A percentile compares a stretch with the other conserved stretches of the same genome.
Conservation (phyloP, 768 basidiomycete genomes). For the Mrakia hoshinonis region DNA sequence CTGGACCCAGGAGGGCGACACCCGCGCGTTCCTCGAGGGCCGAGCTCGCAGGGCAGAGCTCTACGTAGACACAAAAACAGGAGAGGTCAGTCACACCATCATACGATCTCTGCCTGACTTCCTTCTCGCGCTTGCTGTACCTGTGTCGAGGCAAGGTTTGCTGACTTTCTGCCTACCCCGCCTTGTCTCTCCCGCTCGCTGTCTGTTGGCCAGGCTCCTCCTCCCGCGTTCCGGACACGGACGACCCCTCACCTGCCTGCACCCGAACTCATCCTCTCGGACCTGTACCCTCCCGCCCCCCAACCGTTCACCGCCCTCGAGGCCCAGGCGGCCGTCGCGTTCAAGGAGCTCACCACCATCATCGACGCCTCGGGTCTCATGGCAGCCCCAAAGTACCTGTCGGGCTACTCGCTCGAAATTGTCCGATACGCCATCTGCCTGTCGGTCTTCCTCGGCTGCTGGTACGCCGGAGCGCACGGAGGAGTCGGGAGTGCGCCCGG, state of each 20-base stretch:
- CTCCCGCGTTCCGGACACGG: neutral
- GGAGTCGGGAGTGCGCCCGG: neutral
- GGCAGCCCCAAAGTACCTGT: slow-evolving; percentile 5
- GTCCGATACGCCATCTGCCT: neutral
- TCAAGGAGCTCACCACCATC: slow-evolving; percentile 12
- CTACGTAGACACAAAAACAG: neutral
- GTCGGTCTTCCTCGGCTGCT: neutral
- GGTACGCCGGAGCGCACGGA: slow-evolving; percentile 12
- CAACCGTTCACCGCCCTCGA: slow-evolving; percentile 14
- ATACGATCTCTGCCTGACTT: neutral
- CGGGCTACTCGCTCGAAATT: slow-evolving; percentile 15
- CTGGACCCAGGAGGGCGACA: slow-evolving; percentile 19
- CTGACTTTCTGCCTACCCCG: neutral
- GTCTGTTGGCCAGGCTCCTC: neutral
- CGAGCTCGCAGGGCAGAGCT: slow-evolving; percentile 2
- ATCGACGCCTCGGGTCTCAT: slow-evolving; percentile 9
- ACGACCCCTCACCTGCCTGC: slow-evolving; percentile 15
- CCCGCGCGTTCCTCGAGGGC: slow-evolving; percentile 18
- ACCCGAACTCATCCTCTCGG: neutral
- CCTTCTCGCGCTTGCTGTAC: neutral
- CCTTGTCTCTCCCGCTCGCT: neutral
- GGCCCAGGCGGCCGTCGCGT: slow-evolving; percentile 1
- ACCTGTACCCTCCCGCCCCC: slow-evolving; percentile 7
- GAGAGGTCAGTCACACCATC: neutral
- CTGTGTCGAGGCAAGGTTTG: neutral